Base-by-base conservation (phyloP, 441 rosid genomes). In the Biscutella laevigata region DNA sequence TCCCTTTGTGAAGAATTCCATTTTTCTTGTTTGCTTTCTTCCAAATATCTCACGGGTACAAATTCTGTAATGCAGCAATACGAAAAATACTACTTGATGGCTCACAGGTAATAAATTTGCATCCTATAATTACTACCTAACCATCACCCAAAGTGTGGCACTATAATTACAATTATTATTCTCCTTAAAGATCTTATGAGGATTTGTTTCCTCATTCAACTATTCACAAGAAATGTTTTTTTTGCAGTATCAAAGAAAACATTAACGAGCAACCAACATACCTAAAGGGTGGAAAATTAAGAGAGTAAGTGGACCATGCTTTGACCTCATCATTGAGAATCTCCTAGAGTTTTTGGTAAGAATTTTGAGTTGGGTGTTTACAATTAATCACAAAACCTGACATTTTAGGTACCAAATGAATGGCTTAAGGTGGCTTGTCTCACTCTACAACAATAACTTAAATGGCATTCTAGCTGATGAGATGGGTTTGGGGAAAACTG, bases 401-500 rank as follows among this genome's bases (percentile, higher is more conserved):
- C 54, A 61, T 69, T 62, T 64, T 45, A 90, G 95, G 89, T 90
- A 90, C 71, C 98, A 90, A 74, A 81, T 90, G 91, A 82, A 83
- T 64, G 98, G 98, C 57, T 69, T 90, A 37, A 75, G 95, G 63
- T 90, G 98, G 98, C 68, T 90, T 71, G 80, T 90, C 65, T 90
- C 98, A 26, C 68, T 90, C 29, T 87, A 87, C 74, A 86, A 87
- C 70, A 90, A 90, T 72, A 84, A 90, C 73, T 70, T 90, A 58
- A 90, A 90, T 74, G 98, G 95, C 34, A 90, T 90, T 60, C 81
- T 90, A 55, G 98, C 98, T 67, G 98, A 90, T 81, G 98, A 90
- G 79, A 90, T 90, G 98, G 98, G 98, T 59, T 90, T 90, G 30
- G 98, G 98, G 45, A 90, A 90, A 84, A 87, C 96, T 57, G 96